phyloP scores from a whole-genome alignment of 2,329 filamentous ascomycete species.

The Talaromyces islandicus region DNA sequence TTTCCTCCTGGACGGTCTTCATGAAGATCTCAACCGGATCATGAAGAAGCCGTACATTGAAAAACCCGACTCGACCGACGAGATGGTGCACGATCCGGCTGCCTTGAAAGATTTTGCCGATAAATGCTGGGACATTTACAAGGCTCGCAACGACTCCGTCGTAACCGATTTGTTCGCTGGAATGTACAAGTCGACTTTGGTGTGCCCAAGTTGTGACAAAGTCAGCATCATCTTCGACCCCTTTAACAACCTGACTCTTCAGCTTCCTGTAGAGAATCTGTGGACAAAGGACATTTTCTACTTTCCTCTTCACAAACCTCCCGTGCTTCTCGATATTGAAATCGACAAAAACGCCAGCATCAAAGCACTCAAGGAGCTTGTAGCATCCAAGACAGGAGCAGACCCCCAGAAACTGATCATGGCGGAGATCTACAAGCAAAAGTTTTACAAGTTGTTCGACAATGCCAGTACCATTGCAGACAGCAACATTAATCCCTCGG shows the following conservation, averaged over 20 bases:
- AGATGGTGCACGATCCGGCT: constrained; percentile 77
- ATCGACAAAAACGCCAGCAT: constrained; percentile 64
- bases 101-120: constrained; percentile 81
- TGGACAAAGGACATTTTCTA: constrained; percentile 73
- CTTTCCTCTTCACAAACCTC: constrained; percentile 66
- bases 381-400: constrained; percentile 48
- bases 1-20: constrained; percentile 86
- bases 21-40: constrained; percentile 91
- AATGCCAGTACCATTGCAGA: constrained; percentile 65
- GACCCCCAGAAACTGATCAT: constrained; percentile 62
- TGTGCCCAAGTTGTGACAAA: constrained; percentile 85
- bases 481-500: constrained; percentile 55
- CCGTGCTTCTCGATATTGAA: constrained; percentile 70
- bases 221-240: constrained; percentile 98
- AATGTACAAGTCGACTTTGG: constrained; percentile 95
- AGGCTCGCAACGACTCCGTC: constrained; percentile 86
- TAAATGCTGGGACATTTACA: constrained; percentile 86
- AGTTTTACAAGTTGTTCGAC: constrained; percentile 81
- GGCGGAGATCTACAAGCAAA: constrained; percentile 74
- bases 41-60: constrained; percentile 95
- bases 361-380: constrained; percentile 41
- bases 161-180: constrained; percentile 94
- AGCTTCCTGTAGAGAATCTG: constrained; percentile 77
- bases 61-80: constrained; percentile 95
- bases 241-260: constrained; percentile 89